phyloP scores from a whole-genome alignment of 129 eudicot species.

The Oenanthe sinensis region DNA sequence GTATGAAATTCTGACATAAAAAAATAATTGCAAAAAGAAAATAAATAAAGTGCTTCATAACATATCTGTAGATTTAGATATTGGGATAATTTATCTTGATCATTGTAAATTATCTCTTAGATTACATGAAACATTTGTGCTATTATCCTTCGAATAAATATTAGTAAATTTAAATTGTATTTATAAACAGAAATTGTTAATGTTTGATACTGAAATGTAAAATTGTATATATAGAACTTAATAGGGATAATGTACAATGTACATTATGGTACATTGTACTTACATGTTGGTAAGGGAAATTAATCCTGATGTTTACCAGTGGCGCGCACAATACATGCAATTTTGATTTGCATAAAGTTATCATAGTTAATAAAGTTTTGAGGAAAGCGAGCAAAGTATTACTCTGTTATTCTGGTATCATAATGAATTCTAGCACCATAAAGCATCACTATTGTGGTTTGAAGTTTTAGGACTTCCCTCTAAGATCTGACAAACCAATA shows the following conservation, averaged over 20 bases:
- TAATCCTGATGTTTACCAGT: not conserved
- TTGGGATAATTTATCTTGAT: no score
- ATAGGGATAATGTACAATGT: not conserved
- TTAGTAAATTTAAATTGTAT: no score
- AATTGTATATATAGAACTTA: no score
- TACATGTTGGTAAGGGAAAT: not conserved
- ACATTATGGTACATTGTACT: not conserved
- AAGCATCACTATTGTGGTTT: not conserved
- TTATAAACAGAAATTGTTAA: not conserved
- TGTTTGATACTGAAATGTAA: no score
- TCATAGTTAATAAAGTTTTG: not conserved
- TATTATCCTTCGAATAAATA: no score
- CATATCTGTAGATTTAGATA: not conserved
- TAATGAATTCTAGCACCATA: not conserved
- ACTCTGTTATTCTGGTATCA: not conserved
- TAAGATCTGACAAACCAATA: not conserved
- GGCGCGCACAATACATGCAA: no score
- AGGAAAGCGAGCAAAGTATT: not conserved
- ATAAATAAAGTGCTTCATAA: no score
- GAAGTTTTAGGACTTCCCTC: not conserved
- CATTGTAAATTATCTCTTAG: not conserved
- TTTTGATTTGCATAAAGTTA: not conserved
- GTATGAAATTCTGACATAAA: not conserved
- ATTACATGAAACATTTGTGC: not conserved
- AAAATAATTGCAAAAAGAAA: no score